phyloP scores from a whole-genome alignment of 2,329 filamentous ascomycete genomes.

The Anthostomella pinea region DNA sequence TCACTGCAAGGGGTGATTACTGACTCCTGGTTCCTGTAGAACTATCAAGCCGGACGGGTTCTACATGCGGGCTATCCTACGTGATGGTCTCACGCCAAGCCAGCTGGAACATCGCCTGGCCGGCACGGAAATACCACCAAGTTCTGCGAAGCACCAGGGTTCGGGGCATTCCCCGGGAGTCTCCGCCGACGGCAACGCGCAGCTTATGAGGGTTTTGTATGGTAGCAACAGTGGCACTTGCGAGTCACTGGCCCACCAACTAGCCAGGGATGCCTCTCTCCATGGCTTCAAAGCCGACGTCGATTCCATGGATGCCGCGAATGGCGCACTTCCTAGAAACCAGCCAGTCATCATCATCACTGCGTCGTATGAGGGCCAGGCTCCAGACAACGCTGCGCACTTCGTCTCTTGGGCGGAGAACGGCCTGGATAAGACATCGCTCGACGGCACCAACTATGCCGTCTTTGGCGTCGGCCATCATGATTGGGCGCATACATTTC shows the following conservation, averaged over 20 bases:
- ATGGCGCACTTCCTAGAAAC: slow-evolving; percentile 56
- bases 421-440: slow-evolving; percentile 43
- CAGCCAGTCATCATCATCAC: slow-evolving; percentile 65
- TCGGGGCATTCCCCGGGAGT: slow-evolving; percentile 8
- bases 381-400: slow-evolving; percentile 67
- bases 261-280: slow-evolving; percentile 56
- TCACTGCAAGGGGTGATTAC: too few species aligned
- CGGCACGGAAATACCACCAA: slow-evolving; percentile 24
- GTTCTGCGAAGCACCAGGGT: slow-evolving; percentile 7
- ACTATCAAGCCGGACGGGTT: slow-evolving; percentile 54
- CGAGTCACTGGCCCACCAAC: slow-evolving; percentile 62
- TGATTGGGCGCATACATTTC: slow-evolving; percentile 52
- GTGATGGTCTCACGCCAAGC: slow-evolving; percentile 43
- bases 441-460: slow-evolving; percentile 60
- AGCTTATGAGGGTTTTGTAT: slow-evolving; percentile 64
- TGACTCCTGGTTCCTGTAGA: too few species aligned
- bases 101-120: slow-evolving; percentile 46
- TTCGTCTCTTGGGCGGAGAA: slow-evolving; percentile 66
- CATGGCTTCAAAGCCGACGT: slow-evolving; percentile 59
- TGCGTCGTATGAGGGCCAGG: slow-evolving; percentile 71
- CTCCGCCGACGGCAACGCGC: slow-evolving; percentile 23
- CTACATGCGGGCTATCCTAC: slow-evolving; percentile 47
- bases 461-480: slow-evolving; percentile 66
- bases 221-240: slow-evolving; percentile 76
- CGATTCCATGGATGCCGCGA: slow-evolving; percentile 59